Evolutionary conservation across 345 rosid genomes (phyloP), one percentile per base, ranked within the genome.

Genomic region (Eucalyptus marginata): DNA sequence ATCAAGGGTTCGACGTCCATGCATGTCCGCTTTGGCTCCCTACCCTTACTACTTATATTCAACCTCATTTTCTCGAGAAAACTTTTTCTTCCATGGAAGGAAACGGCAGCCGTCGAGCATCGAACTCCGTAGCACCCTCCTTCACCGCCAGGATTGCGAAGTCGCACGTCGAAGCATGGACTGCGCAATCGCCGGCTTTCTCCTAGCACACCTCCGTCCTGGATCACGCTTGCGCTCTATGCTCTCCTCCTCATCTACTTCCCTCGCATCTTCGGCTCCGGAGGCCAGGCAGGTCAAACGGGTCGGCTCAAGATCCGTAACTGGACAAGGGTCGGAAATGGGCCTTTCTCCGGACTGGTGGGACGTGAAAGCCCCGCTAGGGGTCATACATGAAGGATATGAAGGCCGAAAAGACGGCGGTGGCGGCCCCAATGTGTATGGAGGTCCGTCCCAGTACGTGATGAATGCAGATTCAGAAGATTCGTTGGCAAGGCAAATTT

Each of bases 311-410:
- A 59, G 66, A 59, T 59, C 16, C 5, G 31, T 25, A 58, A 11
- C 10, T 11, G 66, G 66, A 58, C 66, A 14, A 25, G 86, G 86
- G 5, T 13, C 31, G 59, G 87, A 86, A 86, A 46, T 25, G 36
- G 56, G 40, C 13, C 17, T 13, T 85, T 52, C 13, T 16, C 58
- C 58, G 13, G 87, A 86, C 59, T 1, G 87, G 58, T 20, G 99
- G 99, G 87, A 97, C 89, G 93, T 95, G 62, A 92, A 93, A 52
- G 98, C 98, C 2, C 98, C 99, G 40, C 85, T 96, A 86, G 96
- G 95, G 22, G 96, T 96, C 62, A 96, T 96, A 54, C 93, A 96
- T 76, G 98, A 94, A 92, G 94, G 87, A 4, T 86, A 89, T 15
- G 95, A 93, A 90, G 97, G 91, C 10, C 96, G 92, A 44, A 94